Evolutionary conservation across 306 rosid genomes (phyloP).

Genomic region (Malus orientalis): DNA sequence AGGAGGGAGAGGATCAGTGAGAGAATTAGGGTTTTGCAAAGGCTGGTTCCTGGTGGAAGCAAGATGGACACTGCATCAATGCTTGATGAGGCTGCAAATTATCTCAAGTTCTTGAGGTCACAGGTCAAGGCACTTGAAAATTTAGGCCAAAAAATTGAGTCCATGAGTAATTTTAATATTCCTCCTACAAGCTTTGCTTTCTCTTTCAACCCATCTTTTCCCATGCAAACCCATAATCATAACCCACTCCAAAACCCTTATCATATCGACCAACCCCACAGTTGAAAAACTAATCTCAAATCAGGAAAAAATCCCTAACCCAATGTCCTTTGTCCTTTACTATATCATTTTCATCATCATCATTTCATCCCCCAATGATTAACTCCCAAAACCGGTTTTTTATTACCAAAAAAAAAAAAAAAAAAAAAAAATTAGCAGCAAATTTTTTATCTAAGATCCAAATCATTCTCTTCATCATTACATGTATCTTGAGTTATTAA

Average conservation of each 20-base stretch:
- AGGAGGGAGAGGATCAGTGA: conserved; percentile 89
- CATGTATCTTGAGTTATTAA: conserved; percentile 21
- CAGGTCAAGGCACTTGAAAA: conserved; percentile 73
- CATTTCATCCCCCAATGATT: conserved; percentile 32
- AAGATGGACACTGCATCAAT: conserved; percentile 98
- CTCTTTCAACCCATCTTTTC: conserved; percentile 84
- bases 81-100: conserved; percentile 96
- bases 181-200: conserved; percentile 57
- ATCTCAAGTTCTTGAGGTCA: conserved; percentile 77
- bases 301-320: conserved; percentile 4
- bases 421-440: not conserved
- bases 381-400: conserved; percentile 21
- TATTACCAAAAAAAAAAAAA: not conserved
- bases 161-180: conserved; percentile 34
- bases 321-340: conserved; percentile 24
- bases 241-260: conserved; percentile 35
- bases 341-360: conserved; percentile 26
- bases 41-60: conserved; percentile 89
- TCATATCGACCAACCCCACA: conserved; percentile 26
- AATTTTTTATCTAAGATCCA: conserved; percentile 6
- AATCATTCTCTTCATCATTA: conserved; percentile 21
- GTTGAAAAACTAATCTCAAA: conserved; percentile 7
- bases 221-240: conserved; percentile 48
- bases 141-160: conserved; percentile 60
- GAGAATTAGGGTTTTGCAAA: conserved; percentile 79